Base-by-base conservation (phyloP, 306 rosid species). In the Quercus rubra region DNA sequence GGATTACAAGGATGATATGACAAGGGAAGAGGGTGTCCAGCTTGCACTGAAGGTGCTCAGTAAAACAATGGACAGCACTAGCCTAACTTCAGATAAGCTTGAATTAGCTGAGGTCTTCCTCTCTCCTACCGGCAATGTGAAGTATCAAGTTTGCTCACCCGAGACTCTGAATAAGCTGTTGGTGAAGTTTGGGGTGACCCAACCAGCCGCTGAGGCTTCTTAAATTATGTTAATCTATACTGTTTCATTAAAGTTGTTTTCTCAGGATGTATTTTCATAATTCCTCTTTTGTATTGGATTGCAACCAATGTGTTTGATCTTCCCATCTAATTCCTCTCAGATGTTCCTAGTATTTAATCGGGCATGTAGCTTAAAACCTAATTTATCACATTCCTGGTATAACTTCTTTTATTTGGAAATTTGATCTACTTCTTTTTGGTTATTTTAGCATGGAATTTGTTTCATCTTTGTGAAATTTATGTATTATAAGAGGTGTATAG, bases 41-140 rank as follows among this genome's bases (percentile, higher is more conserved):
- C 79, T 85, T 49, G 86, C 86, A 55, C 79, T 85, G 57, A 85
- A 85, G 86, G 88, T 82, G 75, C 81, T 85, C 46, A 85, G 88
- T 63, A 85, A 85, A 75, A 82, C 88, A 23, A 85, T 82, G 88
- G 88, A 85, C 66, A 85, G 88, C 86, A 85, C 88, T 19, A 85
- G 86, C 75, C 79, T 85, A 15, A 82, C 83, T 79, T 82, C 86
- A 15, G 86, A 85, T 43, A 85, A 85, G 77, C 88, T 85, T 57
- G 88, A 85, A 71, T 76, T 85, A 63, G 81, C 86, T 35, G 88
- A 82, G 81, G 79, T 85, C 31, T 82, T 75, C 74, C 77, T 75
- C 61, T 85, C 80, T 6, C 83, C 88, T 25, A 56, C 88, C 9
- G 86, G 88, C 33, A 72, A 71, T 35, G 88, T 85, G 28, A 85